Evolutionary conservation across 208 protist genomes (phyloP), one percentile per base, ranked within the genome.

Genomic region (Acanthamoeba rhysodes): DNA sequence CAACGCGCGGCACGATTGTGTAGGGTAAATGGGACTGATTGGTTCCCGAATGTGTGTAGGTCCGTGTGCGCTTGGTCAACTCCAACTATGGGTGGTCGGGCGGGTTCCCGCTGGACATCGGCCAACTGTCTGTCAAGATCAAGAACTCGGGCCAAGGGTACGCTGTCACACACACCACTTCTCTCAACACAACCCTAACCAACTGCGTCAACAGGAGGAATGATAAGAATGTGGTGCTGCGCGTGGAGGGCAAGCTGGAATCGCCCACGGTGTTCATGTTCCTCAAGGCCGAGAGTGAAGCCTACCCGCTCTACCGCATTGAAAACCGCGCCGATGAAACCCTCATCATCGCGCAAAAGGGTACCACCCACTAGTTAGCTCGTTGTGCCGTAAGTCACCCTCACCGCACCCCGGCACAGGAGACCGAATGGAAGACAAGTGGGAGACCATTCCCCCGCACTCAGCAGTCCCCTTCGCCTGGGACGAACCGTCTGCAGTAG

Each of bases 181-280:
- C 37, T 82, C 6, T 9, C 66, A 66, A 18, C 59, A 16, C 4
- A 6, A 18, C 59, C 24, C 18, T 27, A 4, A 18, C 27, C 4
- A n/a, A 27, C 18, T 57, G 55, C 5, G 55, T 20, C 14, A 10
- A 22, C 80, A 90, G 80, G 9, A n/a, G 4, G 34, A 70, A 70
- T 27, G 85, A 12, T 18, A 53, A 82, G 22, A 94, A 8, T n/a
- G n/a, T 94, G 16, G n/a, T 94, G 29, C n/a, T 94, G 14, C 34
- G 90, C 9, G 68, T 94, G 90, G 90, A 94, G n/a, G 90, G 59
- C 64, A 94, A 94, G 32, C 68, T 94, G 45, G 90, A 94, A 32
- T 82, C 59, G 37, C 50, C 90, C 48, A 94, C 90, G 7, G 68
- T 94, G 45, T 94, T 82, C 32, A 82, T 94, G 50, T 82, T 94